These are phyloP conservation scores for Salix brachista DNA, from an alignment of 345 rosid genomes.

Conservation along the genomic window DNA sequence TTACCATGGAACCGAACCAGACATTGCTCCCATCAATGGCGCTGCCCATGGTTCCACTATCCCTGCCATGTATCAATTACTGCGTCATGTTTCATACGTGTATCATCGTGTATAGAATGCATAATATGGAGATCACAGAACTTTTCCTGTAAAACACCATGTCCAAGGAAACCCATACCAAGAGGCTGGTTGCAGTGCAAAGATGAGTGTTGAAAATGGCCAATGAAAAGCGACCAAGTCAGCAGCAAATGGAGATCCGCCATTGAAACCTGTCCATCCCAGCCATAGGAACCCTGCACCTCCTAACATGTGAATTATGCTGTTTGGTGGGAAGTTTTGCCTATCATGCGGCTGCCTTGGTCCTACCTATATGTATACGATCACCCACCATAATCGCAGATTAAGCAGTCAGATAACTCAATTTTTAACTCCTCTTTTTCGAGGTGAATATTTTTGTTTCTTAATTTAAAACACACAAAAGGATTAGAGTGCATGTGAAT, in stretches of 20 bases:
- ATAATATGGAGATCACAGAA: conserved; percentile 31
- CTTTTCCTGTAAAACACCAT: conserved; percentile 50
- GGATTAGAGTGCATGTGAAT: neutral
- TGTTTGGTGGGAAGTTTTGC: conserved; percentile 65
- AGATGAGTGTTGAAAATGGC: conserved; percentile 53
- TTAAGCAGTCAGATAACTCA: neutral
- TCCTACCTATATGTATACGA: conserved; percentile 35
- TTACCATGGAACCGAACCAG: conserved; percentile 52
- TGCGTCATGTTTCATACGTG: neutral
- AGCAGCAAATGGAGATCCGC: conserved; percentile 48
- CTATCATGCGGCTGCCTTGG: conserved; percentile 54
- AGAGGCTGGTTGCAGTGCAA: conserved; percentile 55
- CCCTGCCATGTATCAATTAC: conserved; percentile 24
- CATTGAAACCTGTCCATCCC: conserved; percentile 70
- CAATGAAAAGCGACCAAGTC: conserved; percentile 29
- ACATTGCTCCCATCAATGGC: conserved; percentile 40
- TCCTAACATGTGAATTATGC: conserved; percentile 56
- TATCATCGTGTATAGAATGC: too few species aligned
- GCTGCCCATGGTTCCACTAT: conserved; percentile 65
- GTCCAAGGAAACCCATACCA: conserved; percentile 56
- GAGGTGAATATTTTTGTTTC: too few species aligned
- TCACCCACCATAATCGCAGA: neutral
- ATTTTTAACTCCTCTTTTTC: too few species aligned
- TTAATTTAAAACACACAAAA: neutral
- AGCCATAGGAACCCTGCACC: conserved; percentile 69